These are phyloP conservation scores for Rhodofomes roseus DNA, from an alignment of 1,284 basidiomycete species.

Conservation along the genomic window DNA sequence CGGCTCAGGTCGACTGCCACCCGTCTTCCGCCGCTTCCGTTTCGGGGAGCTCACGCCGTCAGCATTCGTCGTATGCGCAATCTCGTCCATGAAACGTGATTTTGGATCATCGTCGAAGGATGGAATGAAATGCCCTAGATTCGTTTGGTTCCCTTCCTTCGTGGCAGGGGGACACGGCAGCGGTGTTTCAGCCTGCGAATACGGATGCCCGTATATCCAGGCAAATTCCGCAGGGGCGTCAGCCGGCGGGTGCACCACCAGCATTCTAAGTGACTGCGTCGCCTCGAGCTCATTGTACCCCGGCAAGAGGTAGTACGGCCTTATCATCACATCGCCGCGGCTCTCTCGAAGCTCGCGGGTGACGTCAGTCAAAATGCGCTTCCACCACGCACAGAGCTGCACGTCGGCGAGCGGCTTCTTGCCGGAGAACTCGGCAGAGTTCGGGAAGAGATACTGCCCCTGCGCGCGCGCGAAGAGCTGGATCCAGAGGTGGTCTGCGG, in stretches of 20 bases:
- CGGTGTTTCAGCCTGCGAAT: slow-evolving; percentile 53
- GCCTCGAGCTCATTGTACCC: slow-evolving; percentile 74
- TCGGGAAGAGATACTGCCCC: slow-evolving; percentile 91
- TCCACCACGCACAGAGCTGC: slow-evolving; percentile 92
- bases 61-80: slow-evolving; percentile 66
- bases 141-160: slow-evolving; percentile 25
- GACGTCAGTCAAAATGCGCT: slow-evolving; percentile 61
- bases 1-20: slow-evolving; percentile 4
- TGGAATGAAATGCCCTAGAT: slow-evolving; percentile 78
- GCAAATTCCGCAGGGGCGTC: slow-evolving; percentile 10
- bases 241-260: slow-evolving; percentile 12
- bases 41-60: slow-evolving; percentile 59
- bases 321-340: slow-evolving; percentile 27
- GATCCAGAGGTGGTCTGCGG: slow-evolving; percentile 61
- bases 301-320: slow-evolving; percentile 69
- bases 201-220: slow-evolving; percentile 80
- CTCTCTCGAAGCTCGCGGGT: slow-evolving; percentile 34
- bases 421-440: slow-evolving; percentile 69
- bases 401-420: slow-evolving; percentile 82
- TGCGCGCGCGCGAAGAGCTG: slow-evolving; percentile 93
- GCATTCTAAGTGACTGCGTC: slow-evolving; percentile 47
- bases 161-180: slow-evolving; percentile 49
- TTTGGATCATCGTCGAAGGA: slow-evolving; percentile 93
- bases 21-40: slow-evolving; percentile 45
- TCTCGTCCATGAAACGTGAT: slow-evolving; percentile 85